Evolutionary conservation across 1,284 basidiomycete species (phyloP).

Genomic region (Apiotrichum sp.): DNA sequence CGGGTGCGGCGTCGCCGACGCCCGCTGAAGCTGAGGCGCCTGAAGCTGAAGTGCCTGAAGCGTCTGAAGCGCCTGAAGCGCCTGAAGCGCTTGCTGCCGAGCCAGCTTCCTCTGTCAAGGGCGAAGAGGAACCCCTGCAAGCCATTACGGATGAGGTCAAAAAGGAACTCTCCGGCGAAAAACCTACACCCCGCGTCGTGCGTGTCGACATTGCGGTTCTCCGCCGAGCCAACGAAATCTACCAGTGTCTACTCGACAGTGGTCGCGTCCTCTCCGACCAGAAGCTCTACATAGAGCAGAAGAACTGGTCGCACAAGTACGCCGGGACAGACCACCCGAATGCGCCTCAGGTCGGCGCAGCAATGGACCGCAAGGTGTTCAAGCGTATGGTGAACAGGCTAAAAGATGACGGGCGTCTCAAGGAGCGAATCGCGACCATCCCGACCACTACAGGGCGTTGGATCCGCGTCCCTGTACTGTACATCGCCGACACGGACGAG

Average conservation of each 20-base stretch:
- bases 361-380: constrained; percentile 36
- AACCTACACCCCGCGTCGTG: background rate
- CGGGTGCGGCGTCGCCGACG: too few relatives aligned
- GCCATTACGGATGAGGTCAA: background rate
- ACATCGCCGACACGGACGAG: constrained; percentile 19
- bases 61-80: too few relatives aligned
- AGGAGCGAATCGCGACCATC: constrained; percentile 26
- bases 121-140: constrained; percentile 2
- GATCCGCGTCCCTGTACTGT: constrained; percentile 23
- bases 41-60: too few relatives aligned
- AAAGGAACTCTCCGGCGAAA: background rate
- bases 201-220: constrained; percentile 29
- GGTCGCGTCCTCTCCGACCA: constrained; percentile 26
- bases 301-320: constrained; percentile 26
- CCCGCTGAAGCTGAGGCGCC: too few relatives aligned
- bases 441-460: constrained; percentile 35
- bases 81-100: background rate
- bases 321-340: constrained; percentile 34
- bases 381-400: constrained; percentile 19
- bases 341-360: constrained; percentile 25
- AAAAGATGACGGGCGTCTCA: constrained; percentile 24
- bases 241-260: constrained; percentile 24
- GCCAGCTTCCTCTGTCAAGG: background rate
- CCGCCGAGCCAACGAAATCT: constrained; percentile 29
- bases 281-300: constrained; percentile 24